Evolutionary conservation across 228 moss, liverwort and hornwort genomes (phyloP).

Genomic region (Sphagnum fallax): DNA sequence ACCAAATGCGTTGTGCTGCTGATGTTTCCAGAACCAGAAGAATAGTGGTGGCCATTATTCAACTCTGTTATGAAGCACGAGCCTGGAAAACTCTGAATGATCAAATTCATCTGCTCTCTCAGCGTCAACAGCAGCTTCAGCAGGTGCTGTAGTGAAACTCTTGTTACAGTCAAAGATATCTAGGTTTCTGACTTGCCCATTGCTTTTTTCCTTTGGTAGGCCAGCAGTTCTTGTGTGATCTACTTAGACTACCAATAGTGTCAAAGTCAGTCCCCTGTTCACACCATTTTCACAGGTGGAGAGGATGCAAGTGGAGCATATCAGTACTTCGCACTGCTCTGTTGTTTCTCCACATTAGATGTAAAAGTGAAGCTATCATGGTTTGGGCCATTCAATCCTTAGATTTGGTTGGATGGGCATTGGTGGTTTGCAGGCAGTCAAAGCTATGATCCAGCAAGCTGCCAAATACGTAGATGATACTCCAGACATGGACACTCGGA

Average conservation of each 20-base stretch:
- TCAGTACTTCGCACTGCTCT: too few species aligned
- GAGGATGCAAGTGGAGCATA: too few species aligned
- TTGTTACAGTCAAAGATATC: too few species aligned
- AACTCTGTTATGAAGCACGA: slow-evolving; percentile 33
- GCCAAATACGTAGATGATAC: slow-evolving; percentile 25
- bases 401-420: background rate
- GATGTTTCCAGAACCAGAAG: slow-evolving; percentile 20
- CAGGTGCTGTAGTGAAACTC: slow-evolving; percentile 14
- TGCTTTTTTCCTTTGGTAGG: too few species aligned
- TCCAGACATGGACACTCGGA: slow-evolving; percentile 28
- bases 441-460: slow-evolving; percentile 31
- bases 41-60: slow-evolving; percentile 29
- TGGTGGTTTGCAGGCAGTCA: slow-evolving; percentile 20
- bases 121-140: slow-evolving; percentile 26
- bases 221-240: too few species aligned
- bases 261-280: too few species aligned
- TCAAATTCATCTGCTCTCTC: slow-evolving; percentile 22
- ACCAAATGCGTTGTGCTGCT: slow-evolving; percentile 17
- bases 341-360: too few species aligned
- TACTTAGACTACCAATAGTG: too few species aligned
- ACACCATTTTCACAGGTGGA: too few species aligned
- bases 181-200: too few species aligned
- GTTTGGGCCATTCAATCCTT: too few species aligned
- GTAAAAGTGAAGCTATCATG: too few species aligned
- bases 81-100: slow-evolving; percentile 34